A percentile compares a stretch with the other conserved stretches of the same genome.
Conservation (phyloP, 2,329 filamentous ascomycete genomes). For the Colletotrichum magnum region DNA sequence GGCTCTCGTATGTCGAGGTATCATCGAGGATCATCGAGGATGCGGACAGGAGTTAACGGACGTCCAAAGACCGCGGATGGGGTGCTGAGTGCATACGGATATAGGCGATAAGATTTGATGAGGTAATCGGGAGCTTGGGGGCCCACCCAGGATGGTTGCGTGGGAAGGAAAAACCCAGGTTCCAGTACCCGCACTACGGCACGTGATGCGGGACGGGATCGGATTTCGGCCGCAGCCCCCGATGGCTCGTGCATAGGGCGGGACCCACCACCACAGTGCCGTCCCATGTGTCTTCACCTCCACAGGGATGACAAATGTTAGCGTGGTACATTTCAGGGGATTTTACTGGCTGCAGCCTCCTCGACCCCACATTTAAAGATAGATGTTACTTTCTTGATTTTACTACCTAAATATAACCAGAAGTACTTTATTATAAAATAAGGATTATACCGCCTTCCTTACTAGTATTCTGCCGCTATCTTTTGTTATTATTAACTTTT, state of each 20-base stretch:
- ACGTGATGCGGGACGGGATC: slow-evolving; percentile 1
- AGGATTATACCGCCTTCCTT: too few species aligned
- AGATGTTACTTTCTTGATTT: too few species aligned
- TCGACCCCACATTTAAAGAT: too few species aligned
- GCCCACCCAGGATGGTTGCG: neutral
- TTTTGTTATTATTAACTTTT: too few species aligned
- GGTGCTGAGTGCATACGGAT: neutral
- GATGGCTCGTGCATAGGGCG: neutral
- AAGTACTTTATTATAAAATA: too few species aligned
- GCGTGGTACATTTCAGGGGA: too few species aligned
- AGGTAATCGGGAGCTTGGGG: neutral
- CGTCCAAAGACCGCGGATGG: neutral
- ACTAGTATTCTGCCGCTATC: too few species aligned
- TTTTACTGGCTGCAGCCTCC: too few species aligned
- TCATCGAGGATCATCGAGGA: neutral
- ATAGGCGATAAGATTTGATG: neutral
- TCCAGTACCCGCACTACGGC: neutral
- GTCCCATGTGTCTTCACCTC: slow-evolving; percentile 4
- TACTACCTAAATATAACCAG: too few species aligned
- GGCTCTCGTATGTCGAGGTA: too few species aligned
- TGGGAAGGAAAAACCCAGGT: slow-evolving; percentile 4
- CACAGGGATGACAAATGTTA: too few species aligned
- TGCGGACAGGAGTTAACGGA: neutral
- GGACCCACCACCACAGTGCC: neutral
- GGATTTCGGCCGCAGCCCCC: neutral